phyloP scores from a whole-genome alignment of 106 monocot species.

The Acorus calamus region DNA sequence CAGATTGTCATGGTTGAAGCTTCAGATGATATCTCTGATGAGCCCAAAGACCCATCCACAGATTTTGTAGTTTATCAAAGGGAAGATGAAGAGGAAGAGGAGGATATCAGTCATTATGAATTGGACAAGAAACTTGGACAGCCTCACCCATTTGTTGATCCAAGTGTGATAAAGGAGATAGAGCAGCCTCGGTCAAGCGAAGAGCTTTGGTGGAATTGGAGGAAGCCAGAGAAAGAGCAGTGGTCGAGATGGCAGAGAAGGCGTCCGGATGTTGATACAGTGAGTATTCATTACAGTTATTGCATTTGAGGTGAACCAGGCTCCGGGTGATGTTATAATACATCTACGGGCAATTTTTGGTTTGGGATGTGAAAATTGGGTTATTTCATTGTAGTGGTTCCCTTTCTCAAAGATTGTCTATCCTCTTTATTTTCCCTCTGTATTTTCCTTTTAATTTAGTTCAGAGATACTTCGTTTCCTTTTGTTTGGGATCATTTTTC shows the following conservation, averaged over 20 bases:
- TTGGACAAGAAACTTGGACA: conserved; percentile 64
- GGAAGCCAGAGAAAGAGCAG: conserved; percentile 79
- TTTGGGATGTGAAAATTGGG: too few relatives aligned
- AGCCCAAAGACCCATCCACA: conserved; percentile 32
- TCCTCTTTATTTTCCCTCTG: too few relatives aligned
- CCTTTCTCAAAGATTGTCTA: too few relatives aligned
- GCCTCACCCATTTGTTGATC: conserved; percentile 87
- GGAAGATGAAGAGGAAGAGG: conserved; percentile 23
- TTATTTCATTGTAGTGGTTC: too few relatives aligned
- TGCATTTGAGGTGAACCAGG: not conserved
- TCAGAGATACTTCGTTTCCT: too few relatives aligned
- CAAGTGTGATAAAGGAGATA: conserved; percentile 37
- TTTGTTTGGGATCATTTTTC: too few relatives aligned
- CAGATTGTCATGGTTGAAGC: conserved; percentile 14
- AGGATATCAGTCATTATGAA: conserved; percentile 58
- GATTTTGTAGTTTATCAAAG: conserved; percentile 82
- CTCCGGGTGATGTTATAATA: too few relatives aligned
- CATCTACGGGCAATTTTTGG: too few relatives aligned
- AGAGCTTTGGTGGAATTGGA: conserved; percentile 99
- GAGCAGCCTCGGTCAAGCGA: conserved; percentile 71
- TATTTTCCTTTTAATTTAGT: too few relatives aligned
- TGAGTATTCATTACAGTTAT: conserved; percentile 15
- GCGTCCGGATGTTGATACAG: conserved; percentile 89
- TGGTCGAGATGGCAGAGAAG: conserved; percentile 99
- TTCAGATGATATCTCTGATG: conserved; percentile 35